A percentile compares a stretch with the other conserved stretches of the same genome.
phyloP scores from a whole-genome alignment of 2,329 filamentous ascomycete genomes.

The Beauveria medogensis region DNA sequence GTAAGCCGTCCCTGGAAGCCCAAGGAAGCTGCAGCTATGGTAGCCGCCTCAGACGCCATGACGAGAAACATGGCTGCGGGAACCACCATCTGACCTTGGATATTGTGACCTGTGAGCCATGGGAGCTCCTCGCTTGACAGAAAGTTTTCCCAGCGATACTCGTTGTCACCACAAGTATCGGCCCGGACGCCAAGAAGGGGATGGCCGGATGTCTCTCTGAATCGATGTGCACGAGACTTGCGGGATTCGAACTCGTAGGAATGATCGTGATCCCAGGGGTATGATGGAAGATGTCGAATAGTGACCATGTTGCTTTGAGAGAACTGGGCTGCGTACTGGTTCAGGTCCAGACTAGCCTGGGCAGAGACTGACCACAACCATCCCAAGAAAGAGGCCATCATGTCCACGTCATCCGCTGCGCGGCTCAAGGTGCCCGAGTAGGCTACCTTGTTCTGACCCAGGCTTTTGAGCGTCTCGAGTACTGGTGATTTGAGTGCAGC shows the following conservation, averaged over 20 bases:
- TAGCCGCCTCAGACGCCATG: conserved; percentile 15
- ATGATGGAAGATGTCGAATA: not conserved
- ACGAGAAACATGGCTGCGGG: conserved; percentile 27
- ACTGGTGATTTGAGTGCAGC: conserved; percentile 27
- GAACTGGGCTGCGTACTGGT: not conserved
- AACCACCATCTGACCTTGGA: conserved; percentile 34
- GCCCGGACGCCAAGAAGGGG: conserved; percentile 3
- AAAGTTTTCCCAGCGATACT: conserved; percentile 15
- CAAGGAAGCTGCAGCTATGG: not conserved
- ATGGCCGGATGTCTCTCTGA: not conserved
- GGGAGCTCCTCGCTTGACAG: conserved; percentile 18
- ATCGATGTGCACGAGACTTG: not conserved
- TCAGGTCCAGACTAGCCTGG: not conserved
- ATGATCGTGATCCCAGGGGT: conserved; percentile 5
- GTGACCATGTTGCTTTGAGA: not conserved
- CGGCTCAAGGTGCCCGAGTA: not conserved
- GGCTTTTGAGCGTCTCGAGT: conserved; percentile 19
- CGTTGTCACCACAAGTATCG: not conserved
- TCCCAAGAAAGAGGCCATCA: not conserved
- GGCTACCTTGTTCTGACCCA: not conserved
- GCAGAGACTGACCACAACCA: not conserved
- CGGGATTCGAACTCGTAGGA: conserved; percentile 2
- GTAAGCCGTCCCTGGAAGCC: not conserved
- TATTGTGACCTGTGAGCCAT: conserved; percentile 33
- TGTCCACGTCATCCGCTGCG: not conserved